Percentiles rank a stretch among this genome's conserved stretches.
Evolutionary conservation across 2,329 filamentous ascomycete genomes (phyloP).

Genomic region (Aspergillus fijiensis): DNA sequence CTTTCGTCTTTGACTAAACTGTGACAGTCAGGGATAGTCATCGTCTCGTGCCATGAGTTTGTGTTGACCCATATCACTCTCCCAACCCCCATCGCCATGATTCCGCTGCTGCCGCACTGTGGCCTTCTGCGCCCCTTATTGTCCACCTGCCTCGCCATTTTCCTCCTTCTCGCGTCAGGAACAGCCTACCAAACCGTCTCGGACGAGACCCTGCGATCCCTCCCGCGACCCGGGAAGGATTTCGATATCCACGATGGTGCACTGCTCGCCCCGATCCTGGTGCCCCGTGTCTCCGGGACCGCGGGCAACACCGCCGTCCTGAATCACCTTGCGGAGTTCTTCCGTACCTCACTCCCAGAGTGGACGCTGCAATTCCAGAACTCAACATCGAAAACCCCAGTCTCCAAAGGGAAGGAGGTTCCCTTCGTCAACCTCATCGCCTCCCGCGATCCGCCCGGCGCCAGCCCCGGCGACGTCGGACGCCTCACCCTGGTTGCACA

Average conservation of each 20-base stretch:
- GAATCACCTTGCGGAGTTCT: constrained; percentile 81
- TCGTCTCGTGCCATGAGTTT: constrained; percentile 1
- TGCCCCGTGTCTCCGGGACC: constrained; percentile 85
- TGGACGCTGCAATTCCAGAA: constrained; percentile 88
- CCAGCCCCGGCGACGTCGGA: constrained; percentile 69
- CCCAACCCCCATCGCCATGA: constrained; percentile 23
- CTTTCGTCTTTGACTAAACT: background rate
- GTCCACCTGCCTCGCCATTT: constrained; percentile 25
- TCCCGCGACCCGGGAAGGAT: constrained; percentile 71
- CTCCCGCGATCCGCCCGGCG: constrained; percentile 83
- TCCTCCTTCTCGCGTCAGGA: constrained; percentile 25
- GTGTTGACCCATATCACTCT: background rate
- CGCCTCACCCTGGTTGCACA: constrained; percentile 87
- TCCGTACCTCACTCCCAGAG: constrained; percentile 67
- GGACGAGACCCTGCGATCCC: constrained; percentile 67
- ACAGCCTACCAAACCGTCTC: constrained; percentile 63
- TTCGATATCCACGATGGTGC: constrained; percentile 76
- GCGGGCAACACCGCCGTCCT: constrained; percentile 70
- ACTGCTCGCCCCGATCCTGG: constrained; percentile 81
- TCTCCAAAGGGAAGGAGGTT: constrained; percentile 66
- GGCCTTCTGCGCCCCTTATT: constrained; percentile 31
- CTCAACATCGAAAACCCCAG: constrained; percentile 79
- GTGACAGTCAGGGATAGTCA: background rate
- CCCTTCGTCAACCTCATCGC: constrained; percentile 88
- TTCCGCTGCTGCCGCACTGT: constrained; percentile 22